These are phyloP conservation scores for Coccomyxa subellipsoidea DNA, from an alignment of 163 green algal species.

Conservation along the genomic window DNA sequence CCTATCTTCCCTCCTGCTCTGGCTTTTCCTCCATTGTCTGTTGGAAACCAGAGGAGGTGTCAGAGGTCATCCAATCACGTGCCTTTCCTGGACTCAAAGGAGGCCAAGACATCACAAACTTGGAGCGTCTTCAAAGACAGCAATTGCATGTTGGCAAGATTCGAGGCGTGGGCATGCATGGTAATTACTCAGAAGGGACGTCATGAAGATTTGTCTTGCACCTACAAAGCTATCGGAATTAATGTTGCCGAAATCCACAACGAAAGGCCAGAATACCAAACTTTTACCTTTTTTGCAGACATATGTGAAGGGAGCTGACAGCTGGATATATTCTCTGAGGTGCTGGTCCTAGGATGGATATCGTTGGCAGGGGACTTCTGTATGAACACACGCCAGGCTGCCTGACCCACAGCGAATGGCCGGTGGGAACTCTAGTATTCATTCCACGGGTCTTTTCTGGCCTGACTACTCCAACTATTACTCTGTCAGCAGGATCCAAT, in stretches of 20 bases:
- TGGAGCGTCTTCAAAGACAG: too few species aligned
- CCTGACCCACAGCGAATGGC: not conserved
- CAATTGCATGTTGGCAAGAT: too few species aligned
- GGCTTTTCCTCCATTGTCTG: not conserved
- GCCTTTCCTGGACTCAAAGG: too few species aligned
- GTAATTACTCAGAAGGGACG: too few species aligned
- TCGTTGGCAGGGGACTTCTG: not conserved
- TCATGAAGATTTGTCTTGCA: too few species aligned
- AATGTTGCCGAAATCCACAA: too few species aligned
- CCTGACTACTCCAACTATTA: not conserved
- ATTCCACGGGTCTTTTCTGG: not conserved
- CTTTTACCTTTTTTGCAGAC: not conserved
- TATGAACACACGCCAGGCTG: not conserved
- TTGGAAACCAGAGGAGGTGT: not conserved
- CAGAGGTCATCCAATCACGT: too few species aligned
- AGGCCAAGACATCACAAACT: too few species aligned
- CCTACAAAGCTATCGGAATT: too few species aligned
- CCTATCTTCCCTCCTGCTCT: not conserved
- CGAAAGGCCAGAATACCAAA: not conserved
- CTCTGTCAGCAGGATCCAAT: not conserved
- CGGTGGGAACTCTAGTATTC: not conserved
- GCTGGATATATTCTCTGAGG: not conserved
- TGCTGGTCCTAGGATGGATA: not conserved
- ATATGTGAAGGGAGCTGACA: not conserved
- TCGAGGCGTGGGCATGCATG: too few species aligned